Evolutionary conservation across 495 filamentous ascomycete genomes (phyloP).

Genomic region (Ascobolus immersus): DNA sequence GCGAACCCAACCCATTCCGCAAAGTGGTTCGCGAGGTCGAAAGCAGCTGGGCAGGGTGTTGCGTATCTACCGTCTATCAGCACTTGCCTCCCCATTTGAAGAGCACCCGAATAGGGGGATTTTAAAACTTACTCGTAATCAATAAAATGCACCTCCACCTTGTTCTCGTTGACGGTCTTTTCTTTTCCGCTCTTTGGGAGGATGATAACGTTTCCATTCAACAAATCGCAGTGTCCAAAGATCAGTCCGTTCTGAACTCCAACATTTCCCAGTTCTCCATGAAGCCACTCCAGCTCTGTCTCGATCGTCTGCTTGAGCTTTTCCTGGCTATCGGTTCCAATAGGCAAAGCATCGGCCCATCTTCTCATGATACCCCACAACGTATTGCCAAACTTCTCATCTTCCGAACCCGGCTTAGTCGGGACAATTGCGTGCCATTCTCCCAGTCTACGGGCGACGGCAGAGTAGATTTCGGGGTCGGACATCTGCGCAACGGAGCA

Average conservation of each 20-base stretch:
- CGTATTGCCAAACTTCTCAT: constrained; percentile 17
- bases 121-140: constrained; percentile 53
- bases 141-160: constrained; percentile 51
- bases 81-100: neutral
- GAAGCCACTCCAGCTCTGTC: constrained; percentile 41
- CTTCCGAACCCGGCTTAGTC: constrained; percentile 1
- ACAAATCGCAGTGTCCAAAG: constrained; percentile 84
- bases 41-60: constrained; percentile 80
- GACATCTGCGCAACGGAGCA: constrained; percentile 59
- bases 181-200: constrained; percentile 20
- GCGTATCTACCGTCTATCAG: constrained; percentile 30
- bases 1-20: constrained; percentile 95
- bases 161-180: constrained; percentile 1
- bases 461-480: constrained; percentile 43
- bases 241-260: constrained; percentile 27
- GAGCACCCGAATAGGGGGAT: neutral
- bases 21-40: constrained; percentile 97
- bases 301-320: constrained; percentile 41
- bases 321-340: constrained; percentile 36
- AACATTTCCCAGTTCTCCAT: constrained; percentile 23
- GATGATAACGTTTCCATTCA: constrained; percentile 86
- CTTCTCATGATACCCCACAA: constrained; percentile 86
- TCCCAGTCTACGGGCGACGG: constrained; percentile 55
- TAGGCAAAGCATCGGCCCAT: constrained; percentile 75
- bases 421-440: constrained; percentile 83